A percentile compares a stretch with the other conserved stretches of the same genome.
Evolutionary conservation across 176 grass and related monocot species (phyloP).

Genomic region (Oryza glaberrima): DNA sequence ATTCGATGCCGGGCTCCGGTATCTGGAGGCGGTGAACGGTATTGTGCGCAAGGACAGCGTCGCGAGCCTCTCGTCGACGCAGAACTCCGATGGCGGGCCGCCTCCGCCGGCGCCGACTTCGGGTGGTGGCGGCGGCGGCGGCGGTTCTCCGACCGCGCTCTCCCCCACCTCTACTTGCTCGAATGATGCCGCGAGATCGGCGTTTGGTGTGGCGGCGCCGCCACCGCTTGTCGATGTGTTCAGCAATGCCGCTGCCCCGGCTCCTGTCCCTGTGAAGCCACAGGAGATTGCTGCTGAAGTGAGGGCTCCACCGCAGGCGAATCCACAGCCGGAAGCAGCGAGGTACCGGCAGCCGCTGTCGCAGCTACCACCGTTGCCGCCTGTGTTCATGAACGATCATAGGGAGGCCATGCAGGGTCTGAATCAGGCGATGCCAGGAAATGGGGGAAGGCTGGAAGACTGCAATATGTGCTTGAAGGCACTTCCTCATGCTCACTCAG

Average conservation of each 20-base stretch:
- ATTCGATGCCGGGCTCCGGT: constrained; percentile 53
- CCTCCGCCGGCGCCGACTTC: constrained; percentile 24
- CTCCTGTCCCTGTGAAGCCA: constrained; percentile 28
- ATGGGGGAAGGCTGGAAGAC: constrained; percentile 44
- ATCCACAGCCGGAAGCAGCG: constrained; percentile 46
- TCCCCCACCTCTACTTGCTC: constrained; percentile 68
- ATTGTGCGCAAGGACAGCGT: constrained; percentile 77
- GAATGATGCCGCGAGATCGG: constrained; percentile 62
- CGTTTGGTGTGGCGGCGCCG: constrained; percentile 31
- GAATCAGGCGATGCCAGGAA: constrained; percentile 46
- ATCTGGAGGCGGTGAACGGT: constrained; percentile 82
- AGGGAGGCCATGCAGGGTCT: constrained; percentile 62
- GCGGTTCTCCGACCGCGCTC: constrained; percentile 45
- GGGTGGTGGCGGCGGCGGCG: constrained; percentile 41
- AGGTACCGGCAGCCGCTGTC: constrained; percentile 87
- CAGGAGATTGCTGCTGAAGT: constrained; percentile 50
- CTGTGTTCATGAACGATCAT: constrained; percentile 73
- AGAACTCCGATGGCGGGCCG: constrained; percentile 60
- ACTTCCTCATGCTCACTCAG: constrained; percentile 81
- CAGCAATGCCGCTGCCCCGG: constrained; percentile 32
- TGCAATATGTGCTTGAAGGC: constrained; percentile 75
- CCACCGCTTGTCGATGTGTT: constrained; percentile 57
- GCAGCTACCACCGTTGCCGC: constrained; percentile 90
- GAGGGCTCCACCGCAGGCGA: constrained; percentile 42
- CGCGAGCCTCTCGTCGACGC: constrained; percentile 62